Percentiles rank a stretch among this genome's conserved stretches.
Evolutionary conservation across 2,329 filamentous ascomycete species (phyloP).

Genomic region (Xylariaceae sp.): DNA sequence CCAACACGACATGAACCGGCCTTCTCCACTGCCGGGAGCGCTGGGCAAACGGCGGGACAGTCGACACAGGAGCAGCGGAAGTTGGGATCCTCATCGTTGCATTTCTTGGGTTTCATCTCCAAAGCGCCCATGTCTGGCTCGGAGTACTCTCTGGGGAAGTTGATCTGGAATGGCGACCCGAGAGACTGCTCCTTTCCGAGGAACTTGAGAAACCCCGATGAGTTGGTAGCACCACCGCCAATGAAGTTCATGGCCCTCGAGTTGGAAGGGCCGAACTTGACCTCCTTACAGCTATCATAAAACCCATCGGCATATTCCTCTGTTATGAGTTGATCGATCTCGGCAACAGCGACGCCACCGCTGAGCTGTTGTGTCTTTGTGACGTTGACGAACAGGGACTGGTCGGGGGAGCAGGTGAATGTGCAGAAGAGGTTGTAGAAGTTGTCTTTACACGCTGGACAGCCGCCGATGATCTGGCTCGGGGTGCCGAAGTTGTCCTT

Average conservation of each 20-base stretch:
- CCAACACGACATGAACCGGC: conserved; percentile 77
- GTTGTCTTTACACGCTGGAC: conserved; percentile 95
- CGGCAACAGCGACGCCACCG: conserved; percentile 65
- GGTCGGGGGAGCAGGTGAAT: conserved; percentile 96
- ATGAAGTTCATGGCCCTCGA: conserved; percentile 94
- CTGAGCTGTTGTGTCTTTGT: conserved; percentile 67
- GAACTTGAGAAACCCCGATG: conserved; percentile 83
- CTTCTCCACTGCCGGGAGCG: conserved; percentile 72
- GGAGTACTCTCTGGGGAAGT: conserved; percentile 68
- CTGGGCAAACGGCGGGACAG: conserved; percentile 81
- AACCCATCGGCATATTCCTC: conserved; percentile 82
- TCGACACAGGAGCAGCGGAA: conserved; percentile 94
- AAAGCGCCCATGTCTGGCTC: conserved; percentile 70
- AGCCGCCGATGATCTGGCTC: conserved; percentile 85
- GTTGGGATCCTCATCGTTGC: conserved; percentile 81
- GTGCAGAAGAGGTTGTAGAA: conserved; percentile 99
- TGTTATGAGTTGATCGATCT: conserved; percentile 86
- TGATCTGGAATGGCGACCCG: conserved; percentile 97
- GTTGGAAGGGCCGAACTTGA: conserved; percentile 95
- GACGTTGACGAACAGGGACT: conserved; percentile 92
- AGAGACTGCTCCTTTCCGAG: conserved; percentile 86
- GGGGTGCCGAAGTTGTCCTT: conserved; percentile 83
- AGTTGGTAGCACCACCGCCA: conserved; percentile 90
- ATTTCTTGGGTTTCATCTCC: conserved; percentile 74
- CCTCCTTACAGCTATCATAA: conserved; percentile 97